Conservation (phyloP, 257 asterid species). For the Scutellaria minor region DNA sequence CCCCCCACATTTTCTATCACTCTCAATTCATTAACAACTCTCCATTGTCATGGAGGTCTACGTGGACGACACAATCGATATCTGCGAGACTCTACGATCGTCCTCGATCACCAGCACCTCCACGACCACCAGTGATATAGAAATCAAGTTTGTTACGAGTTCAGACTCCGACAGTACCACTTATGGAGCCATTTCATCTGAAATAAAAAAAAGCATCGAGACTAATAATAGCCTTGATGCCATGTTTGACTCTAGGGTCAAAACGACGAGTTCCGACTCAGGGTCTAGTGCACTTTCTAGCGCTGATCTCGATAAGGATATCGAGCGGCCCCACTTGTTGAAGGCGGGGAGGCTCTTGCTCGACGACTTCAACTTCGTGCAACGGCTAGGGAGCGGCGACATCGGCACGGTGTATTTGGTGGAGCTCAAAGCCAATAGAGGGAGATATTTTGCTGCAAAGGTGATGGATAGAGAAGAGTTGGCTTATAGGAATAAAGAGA, state of each 20-base stretch:
- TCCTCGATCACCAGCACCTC: slow-evolving; percentile 35
- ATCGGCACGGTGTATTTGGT: slow-evolving; percentile 77
- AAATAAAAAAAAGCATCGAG: neutral
- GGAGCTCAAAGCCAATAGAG: slow-evolving; percentile 57
- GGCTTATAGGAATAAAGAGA: slow-evolving; percentile 64
- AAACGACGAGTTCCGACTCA: neutral
- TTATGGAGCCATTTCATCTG: neutral
- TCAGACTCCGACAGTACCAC: slow-evolving; percentile 37
- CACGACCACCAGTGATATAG: slow-evolving; percentile 14
- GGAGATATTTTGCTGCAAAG: slow-evolving; percentile 71
- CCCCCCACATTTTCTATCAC: neutral
- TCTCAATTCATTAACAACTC: neutral
- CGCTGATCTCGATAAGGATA: neutral
- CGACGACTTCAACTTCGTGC: slow-evolving; percentile 57
- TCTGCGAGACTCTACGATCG: slow-evolving; percentile 23
- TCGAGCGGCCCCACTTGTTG: neutral
- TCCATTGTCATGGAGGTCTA: slow-evolving; percentile 36
- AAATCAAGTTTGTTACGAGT: slow-evolving; percentile 23
- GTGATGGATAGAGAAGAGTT: slow-evolving; percentile 83
- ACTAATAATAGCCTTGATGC: no score
- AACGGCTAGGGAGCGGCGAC: slow-evolving; percentile 78
- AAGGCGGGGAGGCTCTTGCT: slow-evolving; percentile 37
- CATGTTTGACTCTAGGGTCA: neutral
- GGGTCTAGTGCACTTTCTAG: neutral
- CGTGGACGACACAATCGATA: slow-evolving; percentile 11